Conservation (phyloP, 108 stramenopile species). For the Nannochloropsis salina region DNA sequence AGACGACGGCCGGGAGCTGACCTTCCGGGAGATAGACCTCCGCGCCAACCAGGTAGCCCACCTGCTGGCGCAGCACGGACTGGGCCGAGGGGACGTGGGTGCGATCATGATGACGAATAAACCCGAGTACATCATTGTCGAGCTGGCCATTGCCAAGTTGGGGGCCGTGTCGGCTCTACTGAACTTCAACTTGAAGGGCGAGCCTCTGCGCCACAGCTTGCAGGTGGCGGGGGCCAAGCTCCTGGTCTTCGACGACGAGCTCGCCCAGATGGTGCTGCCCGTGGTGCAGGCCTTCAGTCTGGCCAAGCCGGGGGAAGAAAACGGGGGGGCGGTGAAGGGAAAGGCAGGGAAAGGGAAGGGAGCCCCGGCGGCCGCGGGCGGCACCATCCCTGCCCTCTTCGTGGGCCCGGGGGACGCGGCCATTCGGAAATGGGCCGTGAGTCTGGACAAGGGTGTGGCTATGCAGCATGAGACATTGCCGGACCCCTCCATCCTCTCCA, state of each 20-base stretch:
- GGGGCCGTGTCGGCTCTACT: slow-evolving; percentile 44
- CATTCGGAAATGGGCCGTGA: background rate
- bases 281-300: slow-evolving; percentile 13
- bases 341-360: background rate
- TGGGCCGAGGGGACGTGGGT: slow-evolving; percentile 29
- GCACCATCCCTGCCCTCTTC: background rate
- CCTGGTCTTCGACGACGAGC: slow-evolving; percentile 34
- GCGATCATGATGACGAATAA: slow-evolving; percentile 48
- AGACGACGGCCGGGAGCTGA: slow-evolving; percentile 15
- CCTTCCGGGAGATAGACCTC: slow-evolving; percentile 26
- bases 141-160: slow-evolving; percentile 48
- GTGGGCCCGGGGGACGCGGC: slow-evolving; percentile 3
- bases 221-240: slow-evolving; percentile 30
- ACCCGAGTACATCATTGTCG: slow-evolving; percentile 40
- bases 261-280: slow-evolving; percentile 15
- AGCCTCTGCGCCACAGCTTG: slow-evolving; percentile 39
- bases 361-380: background rate
- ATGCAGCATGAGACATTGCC: background rate
- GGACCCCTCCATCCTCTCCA: background rate
- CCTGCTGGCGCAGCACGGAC: slow-evolving; percentile 24
- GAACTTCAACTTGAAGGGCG: slow-evolving; percentile 40
- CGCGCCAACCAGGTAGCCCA: slow-evolving; percentile 40
- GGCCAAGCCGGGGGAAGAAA: background rate
- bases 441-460: background rate
- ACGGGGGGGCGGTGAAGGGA: background rate